Conservation (phyloP, 495 filamentous ascomycete genomes). For the Chaetomidium leptoderma region DNA sequence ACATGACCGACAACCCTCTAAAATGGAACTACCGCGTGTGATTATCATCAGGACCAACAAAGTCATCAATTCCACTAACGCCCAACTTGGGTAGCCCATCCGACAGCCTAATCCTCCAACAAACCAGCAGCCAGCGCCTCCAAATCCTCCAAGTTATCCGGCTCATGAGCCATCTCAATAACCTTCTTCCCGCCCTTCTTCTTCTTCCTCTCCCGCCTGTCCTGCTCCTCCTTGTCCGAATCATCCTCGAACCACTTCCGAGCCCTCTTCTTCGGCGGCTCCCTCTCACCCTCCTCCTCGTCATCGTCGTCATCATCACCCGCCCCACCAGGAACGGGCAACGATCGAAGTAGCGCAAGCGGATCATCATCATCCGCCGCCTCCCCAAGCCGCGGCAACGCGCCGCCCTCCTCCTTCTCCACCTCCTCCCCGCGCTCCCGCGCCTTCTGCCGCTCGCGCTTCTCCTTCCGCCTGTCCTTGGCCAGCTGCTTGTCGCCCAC, state of each 20-base stretch:
- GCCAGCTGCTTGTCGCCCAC: conserved; percentile 72
- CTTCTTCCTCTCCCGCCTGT: conserved; percentile 42
- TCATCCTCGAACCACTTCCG: conserved; percentile 50
- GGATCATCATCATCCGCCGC: conserved; percentile 41
- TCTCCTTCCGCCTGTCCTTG: conserved; percentile 77
- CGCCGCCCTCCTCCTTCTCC: conserved; percentile 32
- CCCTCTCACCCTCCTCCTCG: conserved; percentile 35
- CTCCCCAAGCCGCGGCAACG: conserved; percentile 32
- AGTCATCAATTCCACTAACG: not conserved
- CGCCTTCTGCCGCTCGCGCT: conserved; percentile 78
- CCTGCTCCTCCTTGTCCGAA: conserved; percentile 36
- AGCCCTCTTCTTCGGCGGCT: conserved; percentile 41
- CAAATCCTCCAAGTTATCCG: conserved; percentile 83
- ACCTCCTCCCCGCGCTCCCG: conserved; percentile 59
- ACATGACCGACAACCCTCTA: no score
- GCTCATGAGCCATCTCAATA: conserved; percentile 57
- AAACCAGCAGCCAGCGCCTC: conserved; percentile 82
- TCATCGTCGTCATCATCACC: conserved; percentile 30
- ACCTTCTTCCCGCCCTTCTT: conserved; percentile 45
- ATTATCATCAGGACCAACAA: not conserved
- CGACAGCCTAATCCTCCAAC: conserved; percentile 52
- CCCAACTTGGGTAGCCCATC: not conserved
- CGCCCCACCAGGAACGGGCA: conserved; percentile 50
- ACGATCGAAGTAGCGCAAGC: conserved; percentile 45
- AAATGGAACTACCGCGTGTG: no score